Evolutionary conservation across 2,329 filamentous ascomycete genomes (phyloP), one percentile per base, ranked within the genome.

Genomic region (Sordariomycetes sp.): DNA sequence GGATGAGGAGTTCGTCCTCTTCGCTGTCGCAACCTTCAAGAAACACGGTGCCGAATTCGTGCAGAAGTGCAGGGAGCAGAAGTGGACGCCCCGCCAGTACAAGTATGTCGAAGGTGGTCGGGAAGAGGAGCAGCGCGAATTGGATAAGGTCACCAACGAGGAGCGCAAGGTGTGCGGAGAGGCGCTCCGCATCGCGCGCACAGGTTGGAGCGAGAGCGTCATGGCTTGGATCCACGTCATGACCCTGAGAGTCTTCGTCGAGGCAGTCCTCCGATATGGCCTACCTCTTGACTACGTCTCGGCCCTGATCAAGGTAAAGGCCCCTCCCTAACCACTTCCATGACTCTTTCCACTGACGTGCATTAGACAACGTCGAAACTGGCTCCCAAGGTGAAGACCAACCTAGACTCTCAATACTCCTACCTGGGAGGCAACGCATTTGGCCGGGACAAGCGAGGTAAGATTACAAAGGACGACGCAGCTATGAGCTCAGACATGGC

Each of bases 191-290:
- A 70, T 95, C 48, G 86, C 82, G 11, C 72, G 88, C 42, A 94
- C 86, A n/a, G 87, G 86, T 12, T 98, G 92, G 77, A 90, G 86
- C 53, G 92, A 98, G 63, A 82, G 82, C 42, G 86, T 94, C 44
- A 94, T 94, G 86, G 82, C 90, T 35, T 94, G 88, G 86, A 74
- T 94, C 32, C 92, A 98, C 54, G 83, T 94, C 19, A 68, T 96
- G 50, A 84, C 88, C 6, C 63, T 98, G 49, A 72, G 92, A 35
- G 88, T 96, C 15, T 98, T 96, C 59, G 92, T 98, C 15, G 92
- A 98, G 70, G 94, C 88, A 5, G 92, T 98, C n/a, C 66, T 98
- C 52, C 78, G 92, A 44, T 98, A 98, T 53, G 92, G 92, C 19
- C 60, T 98, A 48, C 92, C 92, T 31, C 63, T 95, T 43, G 84